Evolutionary conservation across 768 basidiomycete species (phyloP).

Genomic region (Psilocybe subaeruginosa): DNA sequence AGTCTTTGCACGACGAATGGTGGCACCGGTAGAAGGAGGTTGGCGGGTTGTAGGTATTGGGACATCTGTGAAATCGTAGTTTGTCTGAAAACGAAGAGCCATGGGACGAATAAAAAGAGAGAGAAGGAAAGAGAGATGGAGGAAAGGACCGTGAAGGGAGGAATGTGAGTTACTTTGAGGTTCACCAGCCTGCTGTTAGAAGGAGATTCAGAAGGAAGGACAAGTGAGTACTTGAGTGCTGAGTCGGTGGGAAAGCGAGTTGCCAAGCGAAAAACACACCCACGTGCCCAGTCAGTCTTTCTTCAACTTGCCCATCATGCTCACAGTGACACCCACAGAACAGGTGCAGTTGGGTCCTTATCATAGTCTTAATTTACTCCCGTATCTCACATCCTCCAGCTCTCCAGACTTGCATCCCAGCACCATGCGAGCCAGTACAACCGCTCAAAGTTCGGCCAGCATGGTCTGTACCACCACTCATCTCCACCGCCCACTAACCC

Average conservation of each 20-base stretch:
- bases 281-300: slow-evolving; percentile 15
- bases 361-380: too few relatives aligned
- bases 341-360: not conserved
- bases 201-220: slow-evolving; percentile 25
- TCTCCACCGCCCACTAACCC: not conserved
- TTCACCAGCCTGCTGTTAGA: slow-evolving; percentile 27
- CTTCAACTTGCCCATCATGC: slow-evolving; percentile 12
- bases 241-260: slow-evolving; percentile 21
- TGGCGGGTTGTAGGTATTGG: slow-evolving; percentile 69
- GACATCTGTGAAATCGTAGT: slow-evolving; percentile 60
- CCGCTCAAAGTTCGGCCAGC: slow-evolving; percentile 62
- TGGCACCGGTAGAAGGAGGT: slow-evolving; percentile 55
- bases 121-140: slow-evolving; percentile 18
- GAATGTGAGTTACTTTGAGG: slow-evolving; percentile 16
- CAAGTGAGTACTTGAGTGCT: slow-evolving; percentile 8
- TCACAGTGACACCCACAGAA: slow-evolving; percentile 5
- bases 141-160: slow-evolving; percentile 27
- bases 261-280: slow-evolving; percentile 12
- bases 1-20: slow-evolving; percentile 90
- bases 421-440: slow-evolving; percentile 77
- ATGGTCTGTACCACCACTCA: slow-evolving; percentile 27
- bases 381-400: slow-evolving; percentile 28
- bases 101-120: slow-evolving; percentile 37
- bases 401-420: slow-evolving; percentile 68
- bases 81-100: slow-evolving; percentile 60